phyloP scores from a whole-genome alignment of 208 protist genomes.

The Trypanosoma lewisi region DNA sequence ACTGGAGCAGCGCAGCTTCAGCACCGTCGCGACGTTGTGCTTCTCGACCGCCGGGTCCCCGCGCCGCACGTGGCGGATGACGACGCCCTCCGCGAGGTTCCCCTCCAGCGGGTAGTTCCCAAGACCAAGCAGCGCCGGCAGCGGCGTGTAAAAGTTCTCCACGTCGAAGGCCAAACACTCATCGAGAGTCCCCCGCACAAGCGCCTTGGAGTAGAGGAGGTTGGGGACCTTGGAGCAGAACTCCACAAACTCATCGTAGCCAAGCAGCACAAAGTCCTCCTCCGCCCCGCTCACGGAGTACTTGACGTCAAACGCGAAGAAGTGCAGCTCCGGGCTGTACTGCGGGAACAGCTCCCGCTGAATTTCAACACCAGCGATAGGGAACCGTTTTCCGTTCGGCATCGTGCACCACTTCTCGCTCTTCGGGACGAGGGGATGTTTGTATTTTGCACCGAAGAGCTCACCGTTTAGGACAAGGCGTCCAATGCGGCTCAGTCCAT shows the following conservation, averaged over 20 bases:
- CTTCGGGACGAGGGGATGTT: slow-evolving; percentile 81
- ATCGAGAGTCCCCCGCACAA: slow-evolving; percentile 82
- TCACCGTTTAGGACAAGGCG: slow-evolving; percentile 80
- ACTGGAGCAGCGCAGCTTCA: slow-evolving; percentile 84
- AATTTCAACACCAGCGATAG: slow-evolving; percentile 76
- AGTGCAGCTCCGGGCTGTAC: slow-evolving; percentile 89
- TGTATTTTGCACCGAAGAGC: slow-evolving; percentile 87
- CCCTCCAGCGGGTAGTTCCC: slow-evolving; percentile 87
- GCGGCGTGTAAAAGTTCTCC: slow-evolving; percentile 81
- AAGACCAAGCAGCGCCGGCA: slow-evolving; percentile 78
- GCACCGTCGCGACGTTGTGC: slow-evolving; percentile 78
- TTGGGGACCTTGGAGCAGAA: slow-evolving; percentile 67
- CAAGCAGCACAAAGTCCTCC: slow-evolving; percentile 70
- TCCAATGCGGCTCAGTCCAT: slow-evolving; percentile 60
- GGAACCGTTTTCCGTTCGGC: slow-evolving; percentile 76
- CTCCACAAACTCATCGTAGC: slow-evolving; percentile 79
- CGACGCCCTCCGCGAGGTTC: slow-evolving; percentile 88
- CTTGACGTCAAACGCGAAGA: slow-evolving; percentile 84
- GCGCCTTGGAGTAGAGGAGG: slow-evolving; percentile 68
- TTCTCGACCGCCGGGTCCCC: slow-evolving; percentile 63
- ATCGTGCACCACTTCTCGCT: slow-evolving; percentile 81
- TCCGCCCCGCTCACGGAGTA: slow-evolving; percentile 80
- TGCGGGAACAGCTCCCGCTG: slow-evolving; percentile 85
- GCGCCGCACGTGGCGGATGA: slow-evolving; percentile 79
- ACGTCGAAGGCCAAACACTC: slow-evolving; percentile 86